Evolutionary conservation across 2,329 filamentous ascomycete genomes (phyloP).

Genomic region (Teratosphaeria epicoccoides): DNA sequence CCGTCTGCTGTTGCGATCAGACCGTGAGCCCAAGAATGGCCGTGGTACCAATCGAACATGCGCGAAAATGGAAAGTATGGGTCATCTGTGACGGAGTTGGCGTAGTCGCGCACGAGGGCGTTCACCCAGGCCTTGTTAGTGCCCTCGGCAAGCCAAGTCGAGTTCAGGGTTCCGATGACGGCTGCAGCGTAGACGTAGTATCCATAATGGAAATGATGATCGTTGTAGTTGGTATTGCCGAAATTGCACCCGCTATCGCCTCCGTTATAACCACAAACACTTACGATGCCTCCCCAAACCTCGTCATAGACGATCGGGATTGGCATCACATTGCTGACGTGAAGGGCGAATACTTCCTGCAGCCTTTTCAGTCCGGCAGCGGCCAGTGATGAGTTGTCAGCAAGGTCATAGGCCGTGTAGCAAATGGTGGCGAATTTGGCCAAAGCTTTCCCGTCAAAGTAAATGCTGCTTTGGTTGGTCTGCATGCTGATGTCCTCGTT

Average conservation of each 20-base stretch:
- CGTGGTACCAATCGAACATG: slow-evolving; percentile 87
- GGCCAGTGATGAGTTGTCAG: slow-evolving; percentile 42
- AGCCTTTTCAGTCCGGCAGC: slow-evolving; percentile 40
- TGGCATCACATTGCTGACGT: slow-evolving; percentile 30
- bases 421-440: slow-evolving; percentile 35
- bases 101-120: slow-evolving; percentile 68
- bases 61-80: slow-evolving; percentile 70
- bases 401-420: slow-evolving; percentile 42
- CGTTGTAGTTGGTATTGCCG: slow-evolving; percentile 74
- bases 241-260: slow-evolving; percentile 67
- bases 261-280: slow-evolving; percentile 66
- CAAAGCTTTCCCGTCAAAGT: slow-evolving; percentile 65
- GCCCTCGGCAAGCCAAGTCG: slow-evolving; percentile 51
- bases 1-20: slow-evolving; percentile 61
- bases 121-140: slow-evolving; percentile 73
- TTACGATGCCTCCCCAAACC: slow-evolving; percentile 71
- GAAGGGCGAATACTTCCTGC: slow-evolving; percentile 39
- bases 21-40: slow-evolving; percentile 86
- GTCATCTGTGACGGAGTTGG: slow-evolving; percentile 64
- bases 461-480: slow-evolving; percentile 74
- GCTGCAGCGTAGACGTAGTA: slow-evolving; percentile 86
- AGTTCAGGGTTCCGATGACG: slow-evolving; percentile 69
- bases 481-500: slow-evolving; percentile 64
- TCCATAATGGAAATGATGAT: slow-evolving; percentile 54
- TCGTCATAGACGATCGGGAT: slow-evolving; percentile 47